Conservation (phyloP, 768 basidiomycete genomes). For the Porphyrellus cyaneotinctus region DNA sequence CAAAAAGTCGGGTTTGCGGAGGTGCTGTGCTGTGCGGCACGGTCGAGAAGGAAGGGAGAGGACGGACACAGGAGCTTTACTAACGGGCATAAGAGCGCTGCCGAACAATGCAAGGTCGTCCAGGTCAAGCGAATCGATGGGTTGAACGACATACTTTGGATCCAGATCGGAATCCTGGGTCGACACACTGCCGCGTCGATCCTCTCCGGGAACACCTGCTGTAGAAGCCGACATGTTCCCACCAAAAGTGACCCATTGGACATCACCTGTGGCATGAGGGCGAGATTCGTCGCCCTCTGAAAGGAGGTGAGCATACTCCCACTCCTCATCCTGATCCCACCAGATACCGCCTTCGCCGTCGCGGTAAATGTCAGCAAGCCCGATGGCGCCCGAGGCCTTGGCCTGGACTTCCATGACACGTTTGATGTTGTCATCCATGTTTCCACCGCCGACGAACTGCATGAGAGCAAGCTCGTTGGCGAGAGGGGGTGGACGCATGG, state of each 20-base stretch:
- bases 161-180: slow-evolving; percentile 54
- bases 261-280: slow-evolving; percentile 27
- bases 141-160: slow-evolving; percentile 44
- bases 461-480: slow-evolving; percentile 63
- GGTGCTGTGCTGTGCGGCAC: slow-evolving; percentile 34
- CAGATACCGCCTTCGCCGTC: slow-evolving; percentile 62
- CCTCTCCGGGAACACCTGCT: slow-evolving; percentile 18
- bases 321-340: slow-evolving; percentile 69
- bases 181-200: slow-evolving; percentile 45
- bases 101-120: slow-evolving; percentile 37
- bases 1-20: slow-evolving; percentile 35
- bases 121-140: slow-evolving; percentile 26
- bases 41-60: slow-evolving; percentile 35
- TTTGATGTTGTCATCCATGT: slow-evolving; percentile 48
- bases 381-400: slow-evolving; percentile 34
- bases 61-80: slow-evolving; percentile 34
- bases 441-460: slow-evolving; percentile 67
- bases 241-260: slow-evolving; percentile 44
- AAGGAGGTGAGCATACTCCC: slow-evolving; percentile 64
- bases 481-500: slow-evolving; percentile 45
- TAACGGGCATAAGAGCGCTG: slow-evolving; percentile 21
- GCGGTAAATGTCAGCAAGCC: slow-evolving; percentile 51
- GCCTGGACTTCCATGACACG: slow-evolving; percentile 56
- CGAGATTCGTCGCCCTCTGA: slow-evolving; percentile 32
- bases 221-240: slow-evolving; percentile 20